Evolutionary conservation across 225 moss, liverwort and hornwort genomes (phyloP).

Genomic region (Antitrichia curtipendula): DNA sequence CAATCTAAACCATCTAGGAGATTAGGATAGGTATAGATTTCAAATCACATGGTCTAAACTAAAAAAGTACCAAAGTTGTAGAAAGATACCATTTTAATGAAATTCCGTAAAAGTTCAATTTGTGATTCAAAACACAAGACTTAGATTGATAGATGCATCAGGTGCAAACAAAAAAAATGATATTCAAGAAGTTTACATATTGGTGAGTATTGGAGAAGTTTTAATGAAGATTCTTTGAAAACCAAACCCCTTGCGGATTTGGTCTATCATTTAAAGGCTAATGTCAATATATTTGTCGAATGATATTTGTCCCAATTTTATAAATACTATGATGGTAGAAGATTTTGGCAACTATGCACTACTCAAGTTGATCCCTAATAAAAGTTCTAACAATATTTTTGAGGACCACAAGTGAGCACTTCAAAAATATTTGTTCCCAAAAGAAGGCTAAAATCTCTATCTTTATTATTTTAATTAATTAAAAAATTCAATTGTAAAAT

Average conservation of each 20-base stretch:
- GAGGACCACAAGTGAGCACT: background rate
- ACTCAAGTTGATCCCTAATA: no score
- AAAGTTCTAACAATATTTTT: background rate
- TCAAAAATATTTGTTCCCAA: background rate
- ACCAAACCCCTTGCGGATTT: fast-evolving
- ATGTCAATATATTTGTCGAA: background rate
- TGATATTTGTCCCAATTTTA: background rate
- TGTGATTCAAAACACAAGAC: background rate
- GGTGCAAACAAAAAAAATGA: background rate
- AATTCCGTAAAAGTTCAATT: no score
- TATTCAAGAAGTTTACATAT: background rate
- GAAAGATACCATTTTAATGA: no score
- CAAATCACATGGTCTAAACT: no score
- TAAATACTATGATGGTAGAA: background rate
- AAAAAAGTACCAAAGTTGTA: no score
- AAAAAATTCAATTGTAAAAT: background rate
- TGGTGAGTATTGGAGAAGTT: background rate
- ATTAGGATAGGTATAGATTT: no score
- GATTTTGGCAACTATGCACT: background rate
- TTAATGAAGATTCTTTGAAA: background rate
- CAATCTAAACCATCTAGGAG: no score
- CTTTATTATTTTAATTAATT: background rate
- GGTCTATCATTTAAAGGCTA: background rate
- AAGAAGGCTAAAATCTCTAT: background rate
- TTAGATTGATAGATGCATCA: background rate